Percentiles rank a stretch among this genome's conserved stretches.
These are phyloP conservation scores for Furcasterigmium sp. DNA, from an alignment of 2,329 filamentous ascomycete species.

Conservation along the genomic window DNA sequence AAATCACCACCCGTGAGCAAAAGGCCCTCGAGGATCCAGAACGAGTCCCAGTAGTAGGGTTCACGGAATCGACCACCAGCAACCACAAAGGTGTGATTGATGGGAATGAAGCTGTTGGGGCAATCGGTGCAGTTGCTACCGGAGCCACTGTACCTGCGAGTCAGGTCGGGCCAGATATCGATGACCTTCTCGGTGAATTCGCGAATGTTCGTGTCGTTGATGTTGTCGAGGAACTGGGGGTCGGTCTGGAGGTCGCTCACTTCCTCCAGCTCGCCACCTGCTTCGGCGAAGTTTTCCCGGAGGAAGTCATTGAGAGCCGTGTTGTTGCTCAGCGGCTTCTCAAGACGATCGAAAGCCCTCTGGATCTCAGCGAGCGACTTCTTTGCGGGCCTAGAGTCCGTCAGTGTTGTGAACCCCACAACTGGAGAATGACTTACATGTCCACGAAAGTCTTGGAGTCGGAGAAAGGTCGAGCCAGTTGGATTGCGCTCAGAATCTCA, in stretches of 20 bases:
- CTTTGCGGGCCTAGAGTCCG: constrained; percentile 48
- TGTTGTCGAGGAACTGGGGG: constrained; percentile 49
- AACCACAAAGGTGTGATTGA: constrained; percentile 65
- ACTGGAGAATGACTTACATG: constrained; percentile 38
- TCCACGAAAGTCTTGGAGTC: constrained; percentile 71
- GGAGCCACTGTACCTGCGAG: constrained; percentile 50
- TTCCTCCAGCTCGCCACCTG: constrained; percentile 56
- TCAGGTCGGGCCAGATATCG: constrained; percentile 64
- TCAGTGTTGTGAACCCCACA: constrained; percentile 3
- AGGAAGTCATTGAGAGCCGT: constrained; percentile 58
- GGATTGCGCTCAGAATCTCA: constrained; percentile 55
- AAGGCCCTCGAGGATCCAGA: constrained; percentile 59
- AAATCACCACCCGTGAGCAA: constrained; percentile 60
- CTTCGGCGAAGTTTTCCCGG: constrained; percentile 56
- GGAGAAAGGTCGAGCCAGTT: constrained; percentile 57
- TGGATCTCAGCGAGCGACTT: constrained; percentile 55
- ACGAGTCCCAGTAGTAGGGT: constrained; percentile 68
- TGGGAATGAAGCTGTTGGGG: constrained; percentile 59
- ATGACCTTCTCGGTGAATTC: constrained; percentile 61
- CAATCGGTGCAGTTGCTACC: constrained; percentile 51
- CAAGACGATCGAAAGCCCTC: constrained; percentile 52
- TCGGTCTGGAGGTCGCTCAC: constrained; percentile 51
- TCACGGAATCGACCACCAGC: constrained; percentile 67
- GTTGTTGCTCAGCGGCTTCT: constrained; percentile 58
- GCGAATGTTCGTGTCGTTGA: constrained; percentile 52